These are phyloP conservation scores for Furcasterigmium furcatum DNA, from an alignment of 2,329 filamentous ascomycete genomes.

Conservation along the genomic window DNA sequence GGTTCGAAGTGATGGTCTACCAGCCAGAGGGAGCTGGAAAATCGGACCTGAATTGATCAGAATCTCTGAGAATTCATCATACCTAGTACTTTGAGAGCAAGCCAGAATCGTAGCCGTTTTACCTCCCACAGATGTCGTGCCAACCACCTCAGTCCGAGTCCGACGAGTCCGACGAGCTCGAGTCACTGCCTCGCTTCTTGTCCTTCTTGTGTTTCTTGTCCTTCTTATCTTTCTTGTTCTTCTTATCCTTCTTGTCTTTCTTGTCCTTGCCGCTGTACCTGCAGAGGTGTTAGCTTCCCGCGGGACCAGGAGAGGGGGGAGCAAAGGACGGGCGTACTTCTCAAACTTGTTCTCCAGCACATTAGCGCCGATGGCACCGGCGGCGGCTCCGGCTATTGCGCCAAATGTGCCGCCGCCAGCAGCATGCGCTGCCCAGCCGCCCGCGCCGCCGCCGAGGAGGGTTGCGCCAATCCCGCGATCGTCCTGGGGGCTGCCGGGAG, in stretches of 20 bases:
- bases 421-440: constrained; percentile 51
- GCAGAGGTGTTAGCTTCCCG: no score
- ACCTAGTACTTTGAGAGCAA: no score
- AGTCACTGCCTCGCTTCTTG: constrained; percentile 11
- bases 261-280: constrained; percentile 19
- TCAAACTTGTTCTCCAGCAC: constrained; percentile 40
- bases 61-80: no score
- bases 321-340: constrained; percentile 16
- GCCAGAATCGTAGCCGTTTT: no score
- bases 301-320: no score
- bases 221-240: constrained; percentile 16
- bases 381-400: constrained; percentile 46
- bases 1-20: no score
- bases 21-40: no score
- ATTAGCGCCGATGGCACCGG: constrained; percentile 54
- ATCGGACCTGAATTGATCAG: no score
- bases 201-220: constrained; percentile 28
- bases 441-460: constrained; percentile 48
- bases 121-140: no score
- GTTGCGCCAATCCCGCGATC: constrained; percentile 56
- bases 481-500: constrained; percentile 27
- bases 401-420: constrained; percentile 49
- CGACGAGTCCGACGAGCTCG: constrained; percentile 3
- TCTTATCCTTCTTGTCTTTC: constrained; percentile 25
- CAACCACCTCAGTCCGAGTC: not conserved